Percentiles rank a stretch among this genome's conserved stretches.
phyloP scores from a whole-genome alignment of 805 yeast genomes.

The Kodamaea restingae region DNA sequence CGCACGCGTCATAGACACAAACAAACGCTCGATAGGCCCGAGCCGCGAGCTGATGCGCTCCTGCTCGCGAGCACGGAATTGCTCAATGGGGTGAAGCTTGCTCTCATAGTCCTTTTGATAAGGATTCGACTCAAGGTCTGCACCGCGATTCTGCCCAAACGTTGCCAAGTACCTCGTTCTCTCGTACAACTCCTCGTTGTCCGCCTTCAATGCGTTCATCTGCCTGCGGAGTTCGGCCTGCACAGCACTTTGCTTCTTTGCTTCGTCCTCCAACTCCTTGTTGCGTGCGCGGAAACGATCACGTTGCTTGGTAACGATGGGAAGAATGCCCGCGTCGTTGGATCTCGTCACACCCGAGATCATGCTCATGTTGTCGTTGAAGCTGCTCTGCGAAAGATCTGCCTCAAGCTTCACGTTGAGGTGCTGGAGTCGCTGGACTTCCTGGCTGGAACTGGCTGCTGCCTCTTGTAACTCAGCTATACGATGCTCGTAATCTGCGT shows the following conservation, averaged over 20 bases:
- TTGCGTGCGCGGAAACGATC: conserved; percentile 86
- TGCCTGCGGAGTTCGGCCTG: conserved; percentile 63
- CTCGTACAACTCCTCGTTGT: conserved; percentile 77
- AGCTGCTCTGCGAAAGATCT: conserved; percentile 58
- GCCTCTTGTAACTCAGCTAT: conserved; percentile 39
- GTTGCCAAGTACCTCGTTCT: conserved; percentile 65
- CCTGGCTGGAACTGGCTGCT: conserved; percentile 29
- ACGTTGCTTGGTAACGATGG: conserved; percentile 90
- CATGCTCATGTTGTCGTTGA: conserved; percentile 62
- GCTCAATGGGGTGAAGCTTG: conserved; percentile 77
- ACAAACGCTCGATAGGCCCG: conserved; percentile 76
- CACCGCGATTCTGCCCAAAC: conserved; percentile 22
- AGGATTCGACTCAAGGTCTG: conserved; percentile 48
- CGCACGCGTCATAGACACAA: conserved; percentile 65
- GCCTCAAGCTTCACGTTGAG: conserved; percentile 64
- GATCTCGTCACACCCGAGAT: conserved; percentile 52
- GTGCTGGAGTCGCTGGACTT: conserved; percentile 39
- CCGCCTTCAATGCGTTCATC: conserved; percentile 58
- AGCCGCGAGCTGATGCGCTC: conserved; percentile 68
- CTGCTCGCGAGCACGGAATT: conserved; percentile 71
- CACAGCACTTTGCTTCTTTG: conserved; percentile 52
- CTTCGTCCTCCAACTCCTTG: conserved; percentile 78
- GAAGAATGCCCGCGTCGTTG: conserved; percentile 47
- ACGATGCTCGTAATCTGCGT: conserved; percentile 41
- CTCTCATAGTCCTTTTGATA: conserved; percentile 69